Percentiles rank a stretch among this genome's conserved stretches.
Conservation (phyloP, 108 stramenopile genomes). For the Parietichytrium sp. region DNA sequence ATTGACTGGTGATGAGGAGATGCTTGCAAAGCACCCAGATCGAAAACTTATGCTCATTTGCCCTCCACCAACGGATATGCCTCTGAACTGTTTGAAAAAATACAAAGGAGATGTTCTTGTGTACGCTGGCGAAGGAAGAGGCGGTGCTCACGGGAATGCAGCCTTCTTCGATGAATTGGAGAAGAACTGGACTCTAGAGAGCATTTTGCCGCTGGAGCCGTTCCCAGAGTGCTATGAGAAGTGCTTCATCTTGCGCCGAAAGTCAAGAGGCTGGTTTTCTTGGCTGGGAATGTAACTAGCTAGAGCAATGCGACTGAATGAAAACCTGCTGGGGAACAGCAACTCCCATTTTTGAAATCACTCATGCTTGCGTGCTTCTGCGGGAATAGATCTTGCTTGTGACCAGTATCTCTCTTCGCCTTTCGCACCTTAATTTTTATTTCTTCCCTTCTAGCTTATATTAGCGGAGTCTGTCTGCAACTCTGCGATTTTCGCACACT, state of each 20-base stretch:
- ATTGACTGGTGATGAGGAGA: conserved; percentile 41
- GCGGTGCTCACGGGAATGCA: conserved; percentile 48
- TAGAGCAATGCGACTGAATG: too few species aligned
- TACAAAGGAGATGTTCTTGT: conserved; percentile 47
- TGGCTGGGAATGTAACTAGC: too few species aligned
- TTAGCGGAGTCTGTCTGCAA: too few species aligned
- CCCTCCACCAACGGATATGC: conserved; percentile 54
- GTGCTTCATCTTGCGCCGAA: conserved; percentile 44
- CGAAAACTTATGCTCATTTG: conserved; percentile 45
- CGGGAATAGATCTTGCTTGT: too few species aligned
- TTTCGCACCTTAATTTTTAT: too few species aligned
- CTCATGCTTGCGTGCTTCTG: too few species aligned
- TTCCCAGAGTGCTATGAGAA: conserved; percentile 55
- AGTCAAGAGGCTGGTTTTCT: conserved; percentile 32
- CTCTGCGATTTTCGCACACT: too few species aligned
- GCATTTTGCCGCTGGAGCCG: conserved; percentile 45
- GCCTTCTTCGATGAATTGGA: conserved; percentile 51
- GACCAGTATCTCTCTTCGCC: too few species aligned
- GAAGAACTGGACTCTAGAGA: conserved; percentile 41
- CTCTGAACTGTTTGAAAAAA: conserved; percentile 43
- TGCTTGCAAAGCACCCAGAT: conserved; percentile 41
- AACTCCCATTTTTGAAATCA: too few species aligned
- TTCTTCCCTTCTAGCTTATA: too few species aligned
- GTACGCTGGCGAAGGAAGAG: conserved; percentile 57
- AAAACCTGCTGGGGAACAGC: too few species aligned